Evolutionary conservation across 2,329 filamentous ascomycete species (phyloP).

Genomic region (Clonostachys sp.): DNA sequence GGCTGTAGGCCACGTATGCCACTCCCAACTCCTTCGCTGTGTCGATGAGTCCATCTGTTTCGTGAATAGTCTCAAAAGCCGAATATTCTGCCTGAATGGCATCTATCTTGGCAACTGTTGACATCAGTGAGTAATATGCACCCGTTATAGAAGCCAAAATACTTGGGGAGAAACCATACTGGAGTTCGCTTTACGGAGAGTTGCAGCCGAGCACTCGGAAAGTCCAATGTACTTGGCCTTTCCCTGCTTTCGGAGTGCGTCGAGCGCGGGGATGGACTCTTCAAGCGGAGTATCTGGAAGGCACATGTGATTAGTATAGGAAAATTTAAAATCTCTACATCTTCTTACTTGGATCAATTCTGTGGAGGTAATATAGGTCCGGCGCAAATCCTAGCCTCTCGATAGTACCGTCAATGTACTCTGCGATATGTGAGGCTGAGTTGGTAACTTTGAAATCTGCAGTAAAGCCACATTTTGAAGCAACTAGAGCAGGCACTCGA

Average conservation of each 20-base stretch:
- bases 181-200: slow-evolving; percentile 35
- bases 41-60: slow-evolving; percentile 26
- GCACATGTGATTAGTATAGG: background rate
- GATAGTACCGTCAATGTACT: slow-evolving; percentile 43
- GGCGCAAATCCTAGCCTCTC: slow-evolving; percentile 40
- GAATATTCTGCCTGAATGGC: slow-evolving; percentile 41
- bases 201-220: slow-evolving; percentile 38
- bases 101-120: slow-evolving; percentile 37
- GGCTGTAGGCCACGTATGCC: slow-evolving; percentile 39
- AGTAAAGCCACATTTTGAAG: slow-evolving; percentile 41
- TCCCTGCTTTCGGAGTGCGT: slow-evolving; percentile 36
- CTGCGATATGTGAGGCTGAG: slow-evolving; percentile 36
- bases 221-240: slow-evolving; percentile 44
- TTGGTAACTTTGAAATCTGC: slow-evolving; percentile 28
- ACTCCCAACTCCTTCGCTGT: slow-evolving; percentile 31
- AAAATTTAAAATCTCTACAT: background rate
- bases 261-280: slow-evolving; percentile 39
- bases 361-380: slow-evolving; percentile 37
- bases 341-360: slow-evolving; percentile 34
- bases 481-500: slow-evolving; percentile 21
- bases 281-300: slow-evolving; percentile 32
- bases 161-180: slow-evolving; percentile 17
- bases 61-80: slow-evolving; percentile 3
- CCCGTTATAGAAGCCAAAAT: too few relatives aligned
- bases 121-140: background rate